A percentile compares a stretch with the other conserved stretches of the same genome.
phyloP scores from a whole-genome alignment of 805 yeast genomes.

The Cyberlindnera veronae region DNA sequence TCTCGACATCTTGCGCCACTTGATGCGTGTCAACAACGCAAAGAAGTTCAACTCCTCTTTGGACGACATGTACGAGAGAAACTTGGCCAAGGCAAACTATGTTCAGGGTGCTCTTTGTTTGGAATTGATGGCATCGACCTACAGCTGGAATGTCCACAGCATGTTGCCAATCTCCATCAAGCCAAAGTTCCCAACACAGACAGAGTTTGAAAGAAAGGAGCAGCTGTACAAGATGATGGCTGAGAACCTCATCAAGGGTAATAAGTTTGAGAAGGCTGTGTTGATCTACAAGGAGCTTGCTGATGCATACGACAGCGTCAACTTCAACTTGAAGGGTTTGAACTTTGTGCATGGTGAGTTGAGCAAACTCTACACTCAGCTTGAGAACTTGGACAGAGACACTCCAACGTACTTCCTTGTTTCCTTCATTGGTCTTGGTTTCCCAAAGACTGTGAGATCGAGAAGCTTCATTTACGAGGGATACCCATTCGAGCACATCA shows the following conservation, averaged over 20 bases:
- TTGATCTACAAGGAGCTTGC: conserved; percentile 74
- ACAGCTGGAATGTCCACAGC: conserved; percentile 64
- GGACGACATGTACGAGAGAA: conserved; percentile 66
- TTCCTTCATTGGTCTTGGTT: conserved; percentile 78
- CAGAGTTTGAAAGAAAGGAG: conserved; percentile 79
- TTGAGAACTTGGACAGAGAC: conserved; percentile 67
- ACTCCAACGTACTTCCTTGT: conserved; percentile 79
- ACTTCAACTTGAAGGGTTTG: conserved; percentile 74
- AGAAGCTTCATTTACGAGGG: conserved; percentile 83
- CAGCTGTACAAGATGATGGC: conserved; percentile 68
- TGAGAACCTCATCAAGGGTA: conserved; percentile 62
- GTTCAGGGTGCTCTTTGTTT: conserved; percentile 83
- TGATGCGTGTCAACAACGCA: conserved; percentile 74
- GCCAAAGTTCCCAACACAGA: conserved; percentile 77
- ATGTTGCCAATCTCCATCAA: conserved; percentile 51
- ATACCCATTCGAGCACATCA: conserved; percentile 79
- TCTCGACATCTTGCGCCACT: conserved; percentile 69
- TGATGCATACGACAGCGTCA: conserved; percentile 65
- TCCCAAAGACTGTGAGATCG: conserved; percentile 73
- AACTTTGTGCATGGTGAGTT: conserved; percentile 67
- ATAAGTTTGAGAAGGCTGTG: conserved; percentile 75
- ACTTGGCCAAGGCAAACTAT: conserved; percentile 54
- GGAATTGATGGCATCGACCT: conserved; percentile 73
- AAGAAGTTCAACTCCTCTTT: conserved; percentile 79
- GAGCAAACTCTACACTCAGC: conserved; percentile 60